Evolutionary conservation across 805 yeast genomes (phyloP).

Genomic region (Saturnispora ahearnii): DNA sequence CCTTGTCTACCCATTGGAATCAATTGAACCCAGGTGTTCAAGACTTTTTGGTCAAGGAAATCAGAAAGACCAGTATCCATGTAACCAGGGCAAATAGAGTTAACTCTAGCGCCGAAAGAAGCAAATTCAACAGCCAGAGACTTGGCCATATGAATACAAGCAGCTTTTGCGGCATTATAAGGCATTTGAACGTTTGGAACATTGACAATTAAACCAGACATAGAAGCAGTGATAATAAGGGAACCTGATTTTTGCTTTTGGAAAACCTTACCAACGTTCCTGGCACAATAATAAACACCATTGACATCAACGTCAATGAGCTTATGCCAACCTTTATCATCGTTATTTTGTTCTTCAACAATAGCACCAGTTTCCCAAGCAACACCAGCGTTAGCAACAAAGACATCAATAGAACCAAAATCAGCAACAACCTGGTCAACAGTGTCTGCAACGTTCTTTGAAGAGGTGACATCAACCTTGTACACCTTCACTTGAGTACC

Average conservation of each 20-base stretch:
- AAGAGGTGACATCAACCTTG: slow-evolving; percentile 28
- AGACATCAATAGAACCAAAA: slow-evolving; percentile 32
- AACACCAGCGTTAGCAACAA: slow-evolving; percentile 47
- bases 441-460: slow-evolving; percentile 25
- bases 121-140: slow-evolving; percentile 89
- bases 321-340: slow-evolving; percentile 43
- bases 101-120: slow-evolving; percentile 70
- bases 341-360: slow-evolving; percentile 31
- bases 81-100: slow-evolving; percentile 78
- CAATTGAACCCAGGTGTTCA: slow-evolving; percentile 40
- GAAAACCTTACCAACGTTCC: slow-evolving; percentile 64
- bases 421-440: slow-evolving; percentile 25
- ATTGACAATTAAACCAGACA: slow-evolving; percentile 86
- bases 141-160: slow-evolving; percentile 62
- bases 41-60: slow-evolving; percentile 36
- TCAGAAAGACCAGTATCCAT: slow-evolving; percentile 61
- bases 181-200: slow-evolving; percentile 82
- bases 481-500: slow-evolving; percentile 14
- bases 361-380: slow-evolving; percentile 67
- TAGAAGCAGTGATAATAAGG: slow-evolving; percentile 76
- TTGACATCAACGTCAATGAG: slow-evolving; percentile 69
- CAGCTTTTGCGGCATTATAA: slow-evolving; percentile 88
- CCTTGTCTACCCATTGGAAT: slow-evolving; percentile 73
- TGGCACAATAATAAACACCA: slow-evolving; percentile 75
- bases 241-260: slow-evolving; percentile 69